Evolutionary conservation across 257 asterid species (phyloP), one percentile per base, ranked within the genome.

Genomic region (Rehmannia glutinosa): DNA sequence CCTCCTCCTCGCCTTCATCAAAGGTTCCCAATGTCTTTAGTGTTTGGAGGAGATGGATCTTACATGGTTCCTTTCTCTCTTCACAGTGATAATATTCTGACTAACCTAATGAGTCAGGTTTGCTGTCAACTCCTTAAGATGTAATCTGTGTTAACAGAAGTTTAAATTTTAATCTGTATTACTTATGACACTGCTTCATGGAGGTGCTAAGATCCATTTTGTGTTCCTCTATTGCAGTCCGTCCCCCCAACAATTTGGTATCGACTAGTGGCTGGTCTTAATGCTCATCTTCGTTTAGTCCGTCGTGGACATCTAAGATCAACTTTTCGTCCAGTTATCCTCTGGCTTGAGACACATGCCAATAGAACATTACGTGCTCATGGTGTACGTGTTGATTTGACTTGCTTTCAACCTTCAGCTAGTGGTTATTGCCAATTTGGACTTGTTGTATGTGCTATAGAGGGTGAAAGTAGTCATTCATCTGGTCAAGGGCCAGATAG

Each of bases 31-130:
- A 65, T 90, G 81, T 85, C 86, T 65, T 46, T 90, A 73, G 82
- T 82, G 43, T 87, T 90, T 58, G 95, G 95, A 62, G 97, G 97
- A 82, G 87, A 90, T 79, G 97, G 97, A 66, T 85, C 92, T 66
- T 90, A 90, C 83, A 87, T 90, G 91, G 80, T 82, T 59, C 97
- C 97, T 57, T 90, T 90, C 81, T 85, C 80, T 66, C 84, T 90
- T 72, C 87, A 79, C 75, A 80, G 87, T 74, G 94, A 90, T 68
- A 85, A 83, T 70, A 85, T 90, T 54, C 83, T 87, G 28, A 87
- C 90, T 28, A 82, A 81, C 73, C 82, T 90, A 70, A 81, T 87
- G 87, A 90, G 90, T 76, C 97, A 90, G 97, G 97, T 90, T 62
- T 62, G 80, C 59, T 17, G 53, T n/a, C n/a, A n/a, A n/a, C n/a